These are phyloP conservation scores for Chrysanthemum lavandulifolium DNA, from an alignment of 129 eudicot species.

Conservation along the genomic window DNA sequence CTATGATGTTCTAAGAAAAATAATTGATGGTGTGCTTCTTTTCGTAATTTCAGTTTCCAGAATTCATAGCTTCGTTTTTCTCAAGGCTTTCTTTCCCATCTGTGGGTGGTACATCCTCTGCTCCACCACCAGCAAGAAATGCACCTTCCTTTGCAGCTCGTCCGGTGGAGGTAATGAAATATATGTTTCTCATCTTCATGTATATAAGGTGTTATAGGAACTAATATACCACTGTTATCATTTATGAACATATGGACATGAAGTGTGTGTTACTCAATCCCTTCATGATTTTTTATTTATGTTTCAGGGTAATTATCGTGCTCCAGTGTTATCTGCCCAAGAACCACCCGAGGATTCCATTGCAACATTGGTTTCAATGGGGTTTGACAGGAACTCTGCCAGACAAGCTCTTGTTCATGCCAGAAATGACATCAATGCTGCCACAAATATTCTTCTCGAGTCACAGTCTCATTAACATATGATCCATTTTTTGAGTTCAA, in stretches of 20 bases:
- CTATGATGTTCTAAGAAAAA: conserved; percentile 8
- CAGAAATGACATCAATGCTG: conserved; percentile 82
- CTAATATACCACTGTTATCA: not conserved
- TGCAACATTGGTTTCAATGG: conserved; percentile 86
- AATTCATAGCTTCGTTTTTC: conserved; percentile 71
- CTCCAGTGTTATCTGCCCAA: conserved; percentile 43
- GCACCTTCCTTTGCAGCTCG: conserved; percentile 55
- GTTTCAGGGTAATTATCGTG: conserved; percentile 59
- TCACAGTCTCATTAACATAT: conserved; percentile 57
- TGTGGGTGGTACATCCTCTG: conserved; percentile 48
- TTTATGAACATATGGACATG: not conserved
- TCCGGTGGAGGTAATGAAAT: conserved; percentile 67
- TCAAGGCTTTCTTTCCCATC: conserved; percentile 86
- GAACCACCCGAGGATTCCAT: conserved; percentile 86
- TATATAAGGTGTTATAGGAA: conserved; percentile 5
- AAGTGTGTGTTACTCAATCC: not conserved
- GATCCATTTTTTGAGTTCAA: conserved; percentile 25
- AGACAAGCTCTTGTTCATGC: conserved; percentile 94
- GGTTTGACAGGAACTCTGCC: conserved; percentile 87
- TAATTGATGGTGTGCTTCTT: not conserved
- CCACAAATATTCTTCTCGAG: conserved; percentile 89
- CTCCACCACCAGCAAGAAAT: conserved; percentile 64
- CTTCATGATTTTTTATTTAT: not conserved
- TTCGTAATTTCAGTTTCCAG: conserved; percentile 68
- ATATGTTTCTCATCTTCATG: conserved; percentile 9